Conservation (phyloP, 1,139 yeast species). For the Debaryomycetaceae sp. region DNA sequence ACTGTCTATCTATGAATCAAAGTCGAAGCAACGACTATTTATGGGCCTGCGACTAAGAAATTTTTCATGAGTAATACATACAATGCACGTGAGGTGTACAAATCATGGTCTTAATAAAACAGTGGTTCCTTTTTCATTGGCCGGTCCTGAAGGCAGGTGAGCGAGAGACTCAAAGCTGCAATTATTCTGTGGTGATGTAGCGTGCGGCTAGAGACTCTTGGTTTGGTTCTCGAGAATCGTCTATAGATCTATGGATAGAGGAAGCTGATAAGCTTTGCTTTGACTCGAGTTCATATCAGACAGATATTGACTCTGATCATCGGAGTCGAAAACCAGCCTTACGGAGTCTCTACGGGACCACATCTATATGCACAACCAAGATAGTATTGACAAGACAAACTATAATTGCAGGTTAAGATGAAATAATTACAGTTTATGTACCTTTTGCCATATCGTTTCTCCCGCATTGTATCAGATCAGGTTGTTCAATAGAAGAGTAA, state of each 20-base stretch:
- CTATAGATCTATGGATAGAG: background rate
- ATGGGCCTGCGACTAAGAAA: background rate
- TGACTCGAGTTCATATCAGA: background rate
- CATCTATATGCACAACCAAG: too few species aligned
- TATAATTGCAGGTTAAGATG: too few species aligned
- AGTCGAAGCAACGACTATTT: background rate
- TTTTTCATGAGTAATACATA: background rate
- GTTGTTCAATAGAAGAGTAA: too few species aligned
- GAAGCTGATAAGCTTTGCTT: background rate
- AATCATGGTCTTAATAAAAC: background rate
- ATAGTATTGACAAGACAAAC: too few species aligned
- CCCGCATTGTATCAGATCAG: too few species aligned
- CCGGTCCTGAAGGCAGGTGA: background rate
- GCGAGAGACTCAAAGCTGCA: too few species aligned
- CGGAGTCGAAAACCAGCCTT: too few species aligned
- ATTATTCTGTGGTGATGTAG: too few species aligned
- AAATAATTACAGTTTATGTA: too few species aligned
- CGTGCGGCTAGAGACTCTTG: too few species aligned
- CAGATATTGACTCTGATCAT: background rate
- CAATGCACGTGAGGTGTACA: background rate
- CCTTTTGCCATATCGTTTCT: too few species aligned
- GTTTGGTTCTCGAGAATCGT: background rate
- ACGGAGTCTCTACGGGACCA: too few species aligned
- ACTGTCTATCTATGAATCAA: background rate
- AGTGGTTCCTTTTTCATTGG: background rate